Conservation (phyloP, 179 eudicot genomes). For the Gypsophila paniculata region DNA sequence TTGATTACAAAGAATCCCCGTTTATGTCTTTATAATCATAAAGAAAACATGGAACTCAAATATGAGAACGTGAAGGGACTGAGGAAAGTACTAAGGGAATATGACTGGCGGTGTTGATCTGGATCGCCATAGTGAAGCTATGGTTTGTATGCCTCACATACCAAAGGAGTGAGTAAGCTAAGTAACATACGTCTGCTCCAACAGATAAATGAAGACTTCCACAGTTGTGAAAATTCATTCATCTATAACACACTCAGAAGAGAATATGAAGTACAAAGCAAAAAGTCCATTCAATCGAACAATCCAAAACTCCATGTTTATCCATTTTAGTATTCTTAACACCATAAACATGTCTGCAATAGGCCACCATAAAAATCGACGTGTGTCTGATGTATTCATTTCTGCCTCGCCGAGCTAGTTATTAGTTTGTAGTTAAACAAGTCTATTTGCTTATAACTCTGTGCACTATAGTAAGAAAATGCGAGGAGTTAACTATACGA, state of each 20-base stretch:
- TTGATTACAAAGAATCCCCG: not conserved
- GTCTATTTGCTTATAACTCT: not conserved
- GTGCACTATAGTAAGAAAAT: not conserved
- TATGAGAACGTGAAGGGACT: not conserved
- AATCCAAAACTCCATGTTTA: not conserved
- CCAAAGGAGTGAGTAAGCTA: not conserved
- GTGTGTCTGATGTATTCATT: not conserved
- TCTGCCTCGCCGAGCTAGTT: not conserved
- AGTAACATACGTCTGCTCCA: not conserved
- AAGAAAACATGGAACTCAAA: not conserved
- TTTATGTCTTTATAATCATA: not conserved
- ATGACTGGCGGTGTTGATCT: not conserved
- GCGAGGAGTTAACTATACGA: not conserved
- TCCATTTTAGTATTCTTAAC: constrained; percentile 4
- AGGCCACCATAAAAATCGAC: not conserved
- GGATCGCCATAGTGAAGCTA: not conserved
- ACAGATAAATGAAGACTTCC: not conserved
- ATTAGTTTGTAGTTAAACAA: not conserved
- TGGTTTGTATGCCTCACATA: not conserved
- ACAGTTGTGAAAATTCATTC: not conserved
- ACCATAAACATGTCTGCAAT: not conserved
- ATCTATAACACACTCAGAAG: not conserved
- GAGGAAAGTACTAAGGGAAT: not conserved
- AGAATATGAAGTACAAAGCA: not conserved
- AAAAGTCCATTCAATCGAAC: not conserved